Evolutionary conservation across 805 yeast species (phyloP).

Genomic region (Metschnikowia similis): DNA sequence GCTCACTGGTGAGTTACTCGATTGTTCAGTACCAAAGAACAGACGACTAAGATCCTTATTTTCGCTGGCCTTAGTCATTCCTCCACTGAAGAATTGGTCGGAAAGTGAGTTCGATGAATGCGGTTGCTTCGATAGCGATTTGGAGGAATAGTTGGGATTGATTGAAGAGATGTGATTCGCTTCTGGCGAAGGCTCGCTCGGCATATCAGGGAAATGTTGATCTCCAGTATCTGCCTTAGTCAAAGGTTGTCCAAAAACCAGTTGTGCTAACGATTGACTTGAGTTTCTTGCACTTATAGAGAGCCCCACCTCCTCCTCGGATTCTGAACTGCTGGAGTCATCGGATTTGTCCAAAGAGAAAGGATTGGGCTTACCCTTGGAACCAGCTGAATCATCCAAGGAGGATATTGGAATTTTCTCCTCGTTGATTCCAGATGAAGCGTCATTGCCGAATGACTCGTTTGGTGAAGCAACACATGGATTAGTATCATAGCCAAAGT

Average conservation of each 20-base stretch:
- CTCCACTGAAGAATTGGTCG: slow-evolving; percentile 34
- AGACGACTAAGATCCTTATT: slow-evolving; percentile 10
- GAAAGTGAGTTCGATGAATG: slow-evolving; percentile 37
- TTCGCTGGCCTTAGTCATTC: slow-evolving; percentile 14
- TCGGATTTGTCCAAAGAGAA: slow-evolving; percentile 12
- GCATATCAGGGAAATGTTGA: slow-evolving; percentile 21
- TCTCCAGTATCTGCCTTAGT: slow-evolving; percentile 14
- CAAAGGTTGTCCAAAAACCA: slow-evolving; percentile 28
- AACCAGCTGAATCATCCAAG: slow-evolving; percentile 16
- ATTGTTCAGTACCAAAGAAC: slow-evolving; percentile 13
- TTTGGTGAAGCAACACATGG: slow-evolving; percentile 14
- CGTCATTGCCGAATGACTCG: not conserved
- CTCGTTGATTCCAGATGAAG: not conserved
- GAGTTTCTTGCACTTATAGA: slow-evolving; percentile 37
- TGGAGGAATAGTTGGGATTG: slow-evolving; percentile 33
- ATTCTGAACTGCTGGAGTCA: slow-evolving; percentile 19
- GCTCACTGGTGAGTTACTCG: not conserved
- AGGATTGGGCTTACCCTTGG: slow-evolving; percentile 6
- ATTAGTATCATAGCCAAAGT: slow-evolving; percentile 9
- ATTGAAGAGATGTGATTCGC: slow-evolving; percentile 24
- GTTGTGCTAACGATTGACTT: slow-evolving; percentile 42
- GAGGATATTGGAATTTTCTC: slow-evolving; percentile 18
- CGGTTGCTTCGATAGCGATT: slow-evolving; percentile 39
- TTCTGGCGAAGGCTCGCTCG: slow-evolving; percentile 23
- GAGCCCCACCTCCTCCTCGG: slow-evolving; percentile 32